Evolutionary conservation across 2,329 filamentous ascomycete species (phyloP).

Genomic region (Ophiostoma australiae): DNA sequence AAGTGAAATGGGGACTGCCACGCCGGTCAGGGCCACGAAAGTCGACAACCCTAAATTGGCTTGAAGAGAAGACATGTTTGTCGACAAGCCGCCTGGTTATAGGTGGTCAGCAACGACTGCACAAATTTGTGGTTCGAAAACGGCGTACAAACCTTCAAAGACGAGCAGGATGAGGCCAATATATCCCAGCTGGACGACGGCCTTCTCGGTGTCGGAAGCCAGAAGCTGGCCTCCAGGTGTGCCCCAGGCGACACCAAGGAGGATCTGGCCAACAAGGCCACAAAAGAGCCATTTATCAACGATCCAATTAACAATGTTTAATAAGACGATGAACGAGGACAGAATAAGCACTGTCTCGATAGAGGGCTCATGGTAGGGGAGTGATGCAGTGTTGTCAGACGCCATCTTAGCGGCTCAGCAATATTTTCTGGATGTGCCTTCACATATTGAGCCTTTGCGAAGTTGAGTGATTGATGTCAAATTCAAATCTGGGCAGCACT

Average conservation of each 20-base stretch:
- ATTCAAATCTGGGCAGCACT: not conserved
- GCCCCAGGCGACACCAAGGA: conserved; percentile 67
- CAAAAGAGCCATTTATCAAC: conserved; percentile 61
- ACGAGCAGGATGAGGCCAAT: conserved; percentile 67
- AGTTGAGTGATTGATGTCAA: not conserved
- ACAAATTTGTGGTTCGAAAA: not conserved
- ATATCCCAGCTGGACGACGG: conserved; percentile 63
- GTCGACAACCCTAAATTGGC: conserved; percentile 57
- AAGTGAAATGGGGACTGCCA: conserved; percentile 57
- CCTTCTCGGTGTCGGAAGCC: conserved; percentile 45
- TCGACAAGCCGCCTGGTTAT: conserved; percentile 53
- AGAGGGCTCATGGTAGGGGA: conserved; percentile 55
- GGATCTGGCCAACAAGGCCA: conserved; percentile 65
- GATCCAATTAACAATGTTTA: conserved; percentile 54
- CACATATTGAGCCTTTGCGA: not conserved
- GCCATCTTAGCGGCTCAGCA: not conserved
- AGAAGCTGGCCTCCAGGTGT: conserved; percentile 61
- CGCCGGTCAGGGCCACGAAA: conserved; percentile 61
- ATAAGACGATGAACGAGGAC: conserved; percentile 56
- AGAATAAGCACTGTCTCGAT: conserved; percentile 56
- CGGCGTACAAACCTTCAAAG: conserved; percentile 52
- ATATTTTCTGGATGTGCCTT: not conserved
- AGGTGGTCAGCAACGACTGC: not conserved
- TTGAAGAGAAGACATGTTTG: conserved; percentile 49
- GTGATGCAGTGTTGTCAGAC: conserved; percentile 15